Evolutionary conservation across 2,329 filamentous ascomycete species (phyloP).

Genomic region (Blastomyces gilchristii): DNA sequence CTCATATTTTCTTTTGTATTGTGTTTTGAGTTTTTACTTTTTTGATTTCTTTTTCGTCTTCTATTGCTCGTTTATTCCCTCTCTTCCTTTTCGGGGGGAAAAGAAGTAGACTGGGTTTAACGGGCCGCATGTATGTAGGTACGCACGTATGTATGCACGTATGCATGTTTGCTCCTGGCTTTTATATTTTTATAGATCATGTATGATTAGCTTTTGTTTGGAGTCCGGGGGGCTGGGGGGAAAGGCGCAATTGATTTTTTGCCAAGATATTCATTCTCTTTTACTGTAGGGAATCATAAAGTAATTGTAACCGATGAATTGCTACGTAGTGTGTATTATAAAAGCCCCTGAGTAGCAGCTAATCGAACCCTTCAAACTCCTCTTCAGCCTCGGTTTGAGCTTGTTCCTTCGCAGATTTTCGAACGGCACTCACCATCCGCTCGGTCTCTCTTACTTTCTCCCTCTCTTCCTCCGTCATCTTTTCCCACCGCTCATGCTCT

Average conservation of each 20-base stretch:
- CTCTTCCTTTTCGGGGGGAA: background rate
- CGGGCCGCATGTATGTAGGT: background rate
- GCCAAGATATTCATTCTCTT: background rate
- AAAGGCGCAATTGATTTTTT: background rate
- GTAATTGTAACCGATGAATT: slow-evolving; percentile 5
- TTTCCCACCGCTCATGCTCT: slow-evolving; percentile 52
- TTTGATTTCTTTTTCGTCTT: background rate
- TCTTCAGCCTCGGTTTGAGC: slow-evolving; percentile 24
- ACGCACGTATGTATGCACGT: background rate
- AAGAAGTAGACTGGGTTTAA: background rate
- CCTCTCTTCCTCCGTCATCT: slow-evolving; percentile 62
- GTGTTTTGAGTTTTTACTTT: background rate
- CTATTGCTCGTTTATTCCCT: background rate
- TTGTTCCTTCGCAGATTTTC: slow-evolving; percentile 24
- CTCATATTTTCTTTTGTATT: background rate
- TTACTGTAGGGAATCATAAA: background rate
- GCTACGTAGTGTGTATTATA: background rate
- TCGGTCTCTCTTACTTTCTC: slow-evolving; percentile 53
- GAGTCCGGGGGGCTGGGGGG: background rate
- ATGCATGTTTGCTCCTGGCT: slow-evolving; percentile 2
- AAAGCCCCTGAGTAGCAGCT: background rate
- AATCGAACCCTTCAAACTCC: slow-evolving; percentile 52
- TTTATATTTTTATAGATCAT: background rate
- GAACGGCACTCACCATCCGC: slow-evolving; percentile 54
- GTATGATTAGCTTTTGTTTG: background rate